Evolutionary conservation across 1,284 basidiomycete genomes (phyloP).

Genomic region (Flammula alnicola): DNA sequence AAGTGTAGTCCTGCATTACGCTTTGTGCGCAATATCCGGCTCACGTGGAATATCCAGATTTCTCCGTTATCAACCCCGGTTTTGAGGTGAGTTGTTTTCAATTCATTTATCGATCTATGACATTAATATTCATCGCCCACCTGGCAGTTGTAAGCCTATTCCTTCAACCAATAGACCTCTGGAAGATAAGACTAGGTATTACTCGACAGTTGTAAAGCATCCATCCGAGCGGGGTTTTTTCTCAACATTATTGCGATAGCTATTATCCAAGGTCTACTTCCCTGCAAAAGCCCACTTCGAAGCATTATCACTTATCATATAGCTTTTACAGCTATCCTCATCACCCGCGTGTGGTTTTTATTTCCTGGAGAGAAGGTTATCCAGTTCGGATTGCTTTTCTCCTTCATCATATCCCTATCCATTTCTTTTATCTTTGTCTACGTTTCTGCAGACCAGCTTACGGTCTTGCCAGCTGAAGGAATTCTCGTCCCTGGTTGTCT

Average conservation of each 20-base stretch:
- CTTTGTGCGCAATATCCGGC: not conserved
- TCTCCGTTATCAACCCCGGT: not conserved
- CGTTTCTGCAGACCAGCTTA: slow-evolving; percentile 12
- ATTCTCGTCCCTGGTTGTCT: slow-evolving; percentile 32
- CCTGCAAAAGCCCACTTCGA: not conserved
- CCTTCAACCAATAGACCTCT: not conserved
- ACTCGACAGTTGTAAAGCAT: slow-evolving; percentile 3
- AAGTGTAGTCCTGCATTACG: not conserved
- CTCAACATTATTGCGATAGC: slow-evolving; percentile 6
- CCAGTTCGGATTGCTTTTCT: slow-evolving; percentile 29
- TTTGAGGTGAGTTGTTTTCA: slow-evolving; percentile 3
- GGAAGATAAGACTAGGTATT: not conserved
- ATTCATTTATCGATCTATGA: not conserved
- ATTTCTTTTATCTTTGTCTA: slow-evolving; percentile 30
- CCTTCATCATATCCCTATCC: slow-evolving; percentile 32
- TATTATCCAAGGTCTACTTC: slow-evolving; percentile 16
- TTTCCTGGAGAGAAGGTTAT: slow-evolving; percentile 33
- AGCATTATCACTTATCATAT: not conserved
- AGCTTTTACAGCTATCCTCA: slow-evolving; percentile 35
- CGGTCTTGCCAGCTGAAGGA: slow-evolving; percentile 7
- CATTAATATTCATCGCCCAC: too few species aligned
- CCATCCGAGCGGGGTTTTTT: slow-evolving; percentile 5
- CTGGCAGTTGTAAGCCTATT: not conserved
- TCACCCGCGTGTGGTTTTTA: slow-evolving; percentile 42
- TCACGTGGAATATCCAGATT: slow-evolving; percentile 1